Base-by-base conservation (phyloP, 2,329 filamentous ascomycete species). In the Aspergillus chevalieri region DNA sequence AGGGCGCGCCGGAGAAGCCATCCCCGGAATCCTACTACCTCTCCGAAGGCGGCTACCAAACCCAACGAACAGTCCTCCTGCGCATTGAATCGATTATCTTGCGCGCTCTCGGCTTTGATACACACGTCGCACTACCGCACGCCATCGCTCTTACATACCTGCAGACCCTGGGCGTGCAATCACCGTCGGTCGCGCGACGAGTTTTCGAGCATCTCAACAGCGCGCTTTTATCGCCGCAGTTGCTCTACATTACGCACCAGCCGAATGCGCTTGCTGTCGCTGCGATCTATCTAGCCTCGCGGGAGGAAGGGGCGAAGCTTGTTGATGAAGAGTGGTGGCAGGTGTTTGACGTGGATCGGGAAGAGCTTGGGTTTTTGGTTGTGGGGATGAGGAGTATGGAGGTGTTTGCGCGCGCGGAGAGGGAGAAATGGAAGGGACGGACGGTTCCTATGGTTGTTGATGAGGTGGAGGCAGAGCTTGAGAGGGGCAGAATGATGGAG, bases 281-380 rank as follows among this genome's bases (percentile, higher is more conserved):
- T 1, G 89, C 91, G 1, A 86, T 96, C 28, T 98, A 97, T 65
- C 81, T 89, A n/a, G 88, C 92, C 0, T 87, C 89, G 1, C 80
- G 85, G 42, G 90, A 97, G 57, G 67, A 81, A 1, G 84, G 80
- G 0, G 81, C 87, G 10, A 90, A 88, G 66, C 78, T 96, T 71
- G 89, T 92, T 0, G 86, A 87, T 55, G 82, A 81, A 44, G 85
- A 89, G 55, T 98, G 93, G 93, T 98, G 93, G 93, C 91, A 96
- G 69, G 89, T 97, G 0, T 97, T 97, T 67, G 93, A 98, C 68
- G 88, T 93, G 6, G 91, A 96, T 61, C 79, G 93, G 46, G 93
- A 98, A 74, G 90, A 95, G 66, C 76, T 98, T 33, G 93, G 93
- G 0, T 97, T 97, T 59, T 70, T 97, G 50, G 90, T 95, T 3